Percentiles rank a stretch among this genome's conserved stretches.
Conservation (phyloP, 2,329 filamentous ascomycete genomes). For the Cladorrhinum sp. region DNA sequence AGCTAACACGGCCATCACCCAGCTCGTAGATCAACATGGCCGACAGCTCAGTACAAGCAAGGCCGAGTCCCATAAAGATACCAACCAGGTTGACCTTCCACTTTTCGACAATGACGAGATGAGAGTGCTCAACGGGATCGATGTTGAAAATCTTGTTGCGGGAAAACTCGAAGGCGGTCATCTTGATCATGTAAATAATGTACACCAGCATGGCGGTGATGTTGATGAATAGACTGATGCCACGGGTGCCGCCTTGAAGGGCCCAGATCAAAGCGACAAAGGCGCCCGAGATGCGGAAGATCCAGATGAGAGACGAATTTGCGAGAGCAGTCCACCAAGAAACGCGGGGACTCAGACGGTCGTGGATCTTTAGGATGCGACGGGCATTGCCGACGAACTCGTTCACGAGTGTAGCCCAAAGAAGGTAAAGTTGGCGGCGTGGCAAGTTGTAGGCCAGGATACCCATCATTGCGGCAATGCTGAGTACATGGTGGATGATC, state of each 20-base stretch:
- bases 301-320: constrained; percentile 10
- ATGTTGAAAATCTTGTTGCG: constrained; percentile 11
- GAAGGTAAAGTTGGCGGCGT: constrained; percentile 23
- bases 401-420: constrained; percentile 20
- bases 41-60: constrained; percentile 15
- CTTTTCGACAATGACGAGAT: constrained; percentile 15
- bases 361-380: constrained; percentile 19
- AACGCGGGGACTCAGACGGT: constrained; percentile 8
- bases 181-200: constrained; percentile 19
- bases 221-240: constrained; percentile 11
- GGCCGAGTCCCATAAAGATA: constrained; percentile 12
- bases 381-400: constrained; percentile 21
- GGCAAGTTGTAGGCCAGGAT: constrained; percentile 20
- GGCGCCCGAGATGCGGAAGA: constrained; percentile 16
- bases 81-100: constrained; percentile 16
- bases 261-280: constrained; percentile 19
- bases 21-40: constrained; percentile 15
- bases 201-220: constrained; percentile 11
- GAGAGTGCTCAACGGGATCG: constrained; percentile 1
- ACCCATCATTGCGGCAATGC: constrained; percentile 19
- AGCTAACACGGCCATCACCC: neutral
- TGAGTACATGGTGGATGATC: constrained; percentile 24
- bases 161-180: constrained; percentile 8
- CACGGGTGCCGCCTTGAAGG: constrained; percentile 11
- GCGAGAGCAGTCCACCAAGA: constrained; percentile 14